Base-by-base conservation (phyloP, 768 basidiomycete species). In the Lactarius tabidus region DNA sequence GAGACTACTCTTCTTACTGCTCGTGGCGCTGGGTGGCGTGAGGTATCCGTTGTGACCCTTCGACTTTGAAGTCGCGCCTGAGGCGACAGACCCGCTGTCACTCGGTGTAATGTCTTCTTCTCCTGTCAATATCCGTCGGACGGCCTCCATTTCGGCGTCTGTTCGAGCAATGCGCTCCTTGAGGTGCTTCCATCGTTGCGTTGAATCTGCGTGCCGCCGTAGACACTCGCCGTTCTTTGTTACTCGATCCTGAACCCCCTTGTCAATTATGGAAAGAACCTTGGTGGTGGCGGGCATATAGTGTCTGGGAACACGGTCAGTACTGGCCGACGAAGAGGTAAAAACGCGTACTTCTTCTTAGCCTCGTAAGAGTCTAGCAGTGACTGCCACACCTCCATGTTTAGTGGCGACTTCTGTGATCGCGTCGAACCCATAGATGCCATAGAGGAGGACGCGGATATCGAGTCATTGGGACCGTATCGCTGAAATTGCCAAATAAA, bases 151-250 rank as follows among this genome's bases (percentile, higher is more conserved):
- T 67, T 95, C 93, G 31, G 79, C 76, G 70, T 95, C 93, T 14
- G 92, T 91, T 63, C 90, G 80, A 26, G 82, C 72, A 70, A 97
- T 93, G 58, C 91, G 85, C 61, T 93, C 91, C 67, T 83, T 83
- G 38, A 97, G 78, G 69, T 82, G 86, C 66, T 83, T 82, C 94
- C 94, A 97, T 57, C 93, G 83, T 69, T 90, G 86, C 23, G 88
- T 89, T 67, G 93, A 93, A 71, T 97, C 95, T 2, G 90, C 89
- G 73, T 93, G 92, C 70, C 93, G 81, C 66, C 95, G 83, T 57
- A 98, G 77, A 38, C 93, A 93, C 78, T 98, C 96, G 1, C 96
- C 96, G 68, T 98, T 98, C 83, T 94, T 95, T 26, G 95, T 98
- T 6, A 94, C 89, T 62, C 95, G 86, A 68, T 97, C 95, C 63